Evolutionary conservation across 768 basidiomycete species (phyloP), one percentile per base, ranked within the genome.

Genomic region (Lactifluus pinguis): DNA sequence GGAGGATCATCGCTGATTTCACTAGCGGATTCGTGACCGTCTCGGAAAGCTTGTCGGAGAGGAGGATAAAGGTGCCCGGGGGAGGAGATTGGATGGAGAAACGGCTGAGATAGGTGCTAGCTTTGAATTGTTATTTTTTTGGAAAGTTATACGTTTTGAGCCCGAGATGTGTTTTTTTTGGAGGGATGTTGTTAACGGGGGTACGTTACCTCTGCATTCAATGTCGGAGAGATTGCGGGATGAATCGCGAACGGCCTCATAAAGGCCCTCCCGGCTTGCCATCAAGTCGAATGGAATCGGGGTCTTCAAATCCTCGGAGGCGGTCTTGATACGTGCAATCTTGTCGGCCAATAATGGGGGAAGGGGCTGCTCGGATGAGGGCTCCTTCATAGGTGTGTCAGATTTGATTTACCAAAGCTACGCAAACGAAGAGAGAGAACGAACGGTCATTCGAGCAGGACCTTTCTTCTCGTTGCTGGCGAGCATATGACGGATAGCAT

Each of bases 401-500:
- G 29, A 17, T 8, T 17, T 9, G 29, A 51, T 5, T 42, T 8
- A 55, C 1, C 55, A 10, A 9, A 14, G 25, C 14, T 9, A 15
- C 11, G 19, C 25, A 14, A 14, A 48, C 17, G 30, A 38, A 9
- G 15, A 14, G 21, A 34, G 44, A 25, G 25, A 25, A 61, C 60
- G 50, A 32, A 61, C 60, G 25, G 45, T 11, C 19, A 29, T 38
- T 15, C 29, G 0, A 48, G 39, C 29, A 4, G 17, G 30, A 9
- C n/a, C 51, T 14, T 48, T 34, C 41, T 34, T 25, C 53, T 68
- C 71, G 53, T 66, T 57, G 45, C 54, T 25, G 9, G 32, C 38
- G 29, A 82, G 70, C 61, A 71, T 65, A 21, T 81, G 75, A n/a
- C 90, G 83, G 39, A 92, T 77, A 17, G 82, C 80, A 71, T 93